Conservation (phyloP, 352 stramenopile genomes). For the Phytophthora syringae region DNA sequence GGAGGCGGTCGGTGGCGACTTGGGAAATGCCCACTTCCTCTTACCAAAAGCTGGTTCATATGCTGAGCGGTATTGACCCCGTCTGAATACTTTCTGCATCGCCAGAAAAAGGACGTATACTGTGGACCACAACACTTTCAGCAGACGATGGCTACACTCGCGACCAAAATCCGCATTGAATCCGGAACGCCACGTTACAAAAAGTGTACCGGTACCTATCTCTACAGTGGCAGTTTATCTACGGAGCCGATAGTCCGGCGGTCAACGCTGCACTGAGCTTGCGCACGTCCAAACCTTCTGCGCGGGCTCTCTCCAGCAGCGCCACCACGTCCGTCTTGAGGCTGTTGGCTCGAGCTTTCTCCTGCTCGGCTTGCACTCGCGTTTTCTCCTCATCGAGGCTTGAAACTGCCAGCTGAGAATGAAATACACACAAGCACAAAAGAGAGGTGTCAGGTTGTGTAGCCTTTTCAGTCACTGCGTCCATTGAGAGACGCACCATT, state of each 20-base stretch:
- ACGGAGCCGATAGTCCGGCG: not conserved
- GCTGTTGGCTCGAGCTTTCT: slow-evolving; percentile 62
- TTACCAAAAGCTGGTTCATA: slow-evolving; percentile 17
- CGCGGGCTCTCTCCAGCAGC: slow-evolving; percentile 75
- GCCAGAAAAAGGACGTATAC: slow-evolving; percentile 3
- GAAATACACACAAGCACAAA: not conserved
- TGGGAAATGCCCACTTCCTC: slow-evolving; percentile 30
- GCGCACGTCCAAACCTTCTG: slow-evolving; percentile 69
- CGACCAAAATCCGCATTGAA: slow-evolving; percentile 23
- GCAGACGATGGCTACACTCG: slow-evolving; percentile 23
- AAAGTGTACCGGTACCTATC: not conserved
- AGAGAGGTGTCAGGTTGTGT: not conserved
- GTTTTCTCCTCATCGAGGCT: slow-evolving; percentile 85
- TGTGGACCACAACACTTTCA: slow-evolving; percentile 10
- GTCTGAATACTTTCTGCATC: slow-evolving; percentile 22
- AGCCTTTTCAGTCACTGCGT: not conserved
- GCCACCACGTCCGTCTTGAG: slow-evolving; percentile 69
- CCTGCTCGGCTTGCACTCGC: slow-evolving; percentile 59
- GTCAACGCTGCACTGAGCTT: slow-evolving; percentile 52
- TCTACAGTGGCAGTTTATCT: not conserved
- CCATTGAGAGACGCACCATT: slow-evolving; percentile 58
- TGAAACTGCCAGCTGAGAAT: slow-evolving; percentile 71
- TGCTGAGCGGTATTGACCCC: slow-evolving; percentile 19
- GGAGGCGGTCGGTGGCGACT: slow-evolving; percentile 15
- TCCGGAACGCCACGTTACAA: slow-evolving; percentile 15